phyloP scores from a whole-genome alignment of 2,329 filamentous ascomycete species.

The Botrytis porri region DNA sequence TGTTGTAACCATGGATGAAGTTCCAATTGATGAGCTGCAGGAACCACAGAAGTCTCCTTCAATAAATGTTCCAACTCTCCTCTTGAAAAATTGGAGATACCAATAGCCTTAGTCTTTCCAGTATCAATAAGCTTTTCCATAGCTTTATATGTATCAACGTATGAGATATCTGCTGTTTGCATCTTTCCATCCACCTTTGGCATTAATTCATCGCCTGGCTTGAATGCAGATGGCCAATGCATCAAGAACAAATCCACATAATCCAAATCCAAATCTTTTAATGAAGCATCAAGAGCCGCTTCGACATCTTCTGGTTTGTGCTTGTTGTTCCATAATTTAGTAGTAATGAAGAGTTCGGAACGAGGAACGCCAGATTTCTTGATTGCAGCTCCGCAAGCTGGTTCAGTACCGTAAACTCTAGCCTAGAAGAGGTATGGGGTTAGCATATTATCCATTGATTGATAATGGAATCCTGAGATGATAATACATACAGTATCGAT shows the following conservation, averaged over 20 bases:
- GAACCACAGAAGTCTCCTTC: conserved; percentile 45
- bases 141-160: conserved; percentile 73
- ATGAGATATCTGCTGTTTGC: conserved; percentile 44
- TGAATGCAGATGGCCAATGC: conserved; percentile 82
- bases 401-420: conserved; percentile 80
- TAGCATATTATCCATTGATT: not conserved
- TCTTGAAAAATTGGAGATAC: conserved; percentile 44
- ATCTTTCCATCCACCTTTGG: conserved; percentile 41
- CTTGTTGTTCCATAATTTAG: conserved; percentile 72
- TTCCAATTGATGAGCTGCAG: conserved; percentile 59
- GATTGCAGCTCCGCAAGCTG: conserved; percentile 69
- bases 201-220: conserved; percentile 54
- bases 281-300: conserved; percentile 63
- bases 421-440: conserved; percentile 65
- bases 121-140: conserved; percentile 65
- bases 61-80: conserved; percentile 40
- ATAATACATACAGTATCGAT: conserved; percentile 41
- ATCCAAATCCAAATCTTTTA: conserved; percentile 70
- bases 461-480: not conserved
- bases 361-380: conserved; percentile 59
- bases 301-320: conserved; percentile 60
- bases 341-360: conserved; percentile 63
- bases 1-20: conserved; percentile 57
- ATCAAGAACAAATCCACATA: conserved; percentile 81
- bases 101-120: conserved; percentile 53